Base-by-base conservation (phyloP, 306 rosid genomes). In the Arachis stenosperma region DNA sequence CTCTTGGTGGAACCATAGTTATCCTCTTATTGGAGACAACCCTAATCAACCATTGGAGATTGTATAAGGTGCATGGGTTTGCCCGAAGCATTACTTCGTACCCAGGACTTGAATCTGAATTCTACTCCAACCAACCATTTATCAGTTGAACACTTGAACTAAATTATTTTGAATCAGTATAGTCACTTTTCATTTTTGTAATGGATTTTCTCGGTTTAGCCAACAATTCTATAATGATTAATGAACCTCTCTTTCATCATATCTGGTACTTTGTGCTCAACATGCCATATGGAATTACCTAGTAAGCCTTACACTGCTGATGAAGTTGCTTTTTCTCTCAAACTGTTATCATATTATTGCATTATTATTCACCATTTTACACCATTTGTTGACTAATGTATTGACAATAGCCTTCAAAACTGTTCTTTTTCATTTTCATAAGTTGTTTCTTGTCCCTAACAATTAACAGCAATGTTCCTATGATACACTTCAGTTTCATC, bases 191-290 rank as follows among this genome's bases (percentile, higher is more conserved):
- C 51, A 36, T 50, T 37, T 11, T 63, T 64, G 9, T 17, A 22
- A 55, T 3, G 37, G 50, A 37, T 65, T 70, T 66, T 47, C 62
- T 73, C 71, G 60, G 61, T 67, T 60, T 53, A 67, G 54, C n/a
- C 6, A 50, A 41, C n/a, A 54, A 10, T 69, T 65, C 51, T 69
- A 48, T 22, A 44, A 40, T 22, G 27, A 22, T 22, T 50, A 61
- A 44, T 37, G 5, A 27, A 14, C 66, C 48, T 64, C 29, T 30
- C 44, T 78, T 65, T 56, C 59, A 9, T 39, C 60, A 9, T 73
- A 61, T 29, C 29, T 58, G 70, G 74, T 29, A 41, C 51, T 11
- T 2, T 39, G 55, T 37, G 40, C 17, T 50, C 51, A 27, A 33
- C 8, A 47, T 74, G 71, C 60, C 29, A 29, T 36, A 48, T 65